Evolutionary conservation across 768 basidiomycete genomes (phyloP), one percentile per base, ranked within the genome.

Genomic region (Gloeostereum incarnatum): DNA sequence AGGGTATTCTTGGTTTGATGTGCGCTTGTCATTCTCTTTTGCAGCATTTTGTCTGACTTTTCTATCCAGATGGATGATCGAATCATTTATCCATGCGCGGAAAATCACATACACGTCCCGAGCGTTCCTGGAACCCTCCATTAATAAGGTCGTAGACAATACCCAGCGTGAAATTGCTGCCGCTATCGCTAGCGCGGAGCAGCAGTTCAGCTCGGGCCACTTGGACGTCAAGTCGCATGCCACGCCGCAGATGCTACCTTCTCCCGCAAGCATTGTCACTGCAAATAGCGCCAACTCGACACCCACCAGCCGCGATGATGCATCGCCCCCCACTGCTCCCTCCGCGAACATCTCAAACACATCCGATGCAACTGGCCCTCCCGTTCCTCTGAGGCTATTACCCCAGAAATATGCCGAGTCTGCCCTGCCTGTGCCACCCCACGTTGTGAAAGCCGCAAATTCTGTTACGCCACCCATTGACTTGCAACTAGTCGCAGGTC

Each of bases 1-100:
- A 66, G 55, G 81, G 83, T 27, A 79, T 89, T 39, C 57, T 83
- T 49, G 86, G 86, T 45, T 69, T 89, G 59, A 82, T 89, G 85
- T 85, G 73, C 69, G 84, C 61, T 35, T 51, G 30, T 46, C 44
- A 42, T 35, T 22, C 18, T 24, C 32, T 43, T 47, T 51, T 51
- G 54, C 52, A 41, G 19, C 57, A 53, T 49, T 26, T 31, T 53
- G 41, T 54, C 59, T 62, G 51, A 55, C 52, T 43, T 47, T 22
- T 42, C 37, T 47, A 40, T 39, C 45, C 64, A 88, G 85, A 51
- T 79, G 58, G 56, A 80, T 88, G 82, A 75, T 87, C 56, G 80
- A 88, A 57, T 79, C 69, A 4, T 87, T 75, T 57, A 81, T 88
- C 47, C 68, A 75, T 36, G 61, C 62, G 16, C 72, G 73, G 50